These are phyloP conservation scores for Hebeloma cylindrosporum DNA, from an alignment of 768 basidiomycete genomes.

Conservation along the genomic window DNA sequence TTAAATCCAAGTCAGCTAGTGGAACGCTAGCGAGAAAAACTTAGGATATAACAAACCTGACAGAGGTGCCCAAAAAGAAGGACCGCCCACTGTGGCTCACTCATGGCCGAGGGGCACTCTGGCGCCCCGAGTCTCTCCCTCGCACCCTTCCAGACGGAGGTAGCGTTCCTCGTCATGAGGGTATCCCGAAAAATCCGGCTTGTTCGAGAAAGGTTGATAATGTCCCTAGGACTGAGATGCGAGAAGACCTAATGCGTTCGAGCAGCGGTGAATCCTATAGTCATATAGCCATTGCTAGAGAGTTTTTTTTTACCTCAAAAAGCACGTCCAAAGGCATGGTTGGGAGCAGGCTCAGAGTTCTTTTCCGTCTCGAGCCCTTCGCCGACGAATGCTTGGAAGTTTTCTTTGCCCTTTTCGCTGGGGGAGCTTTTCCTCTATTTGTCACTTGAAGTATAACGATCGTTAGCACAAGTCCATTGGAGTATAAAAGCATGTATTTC, in stretches of 20 bases:
- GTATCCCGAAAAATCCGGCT: conserved; percentile 18
- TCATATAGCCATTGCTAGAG: too few relatives aligned
- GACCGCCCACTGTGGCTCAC: conserved; percentile 22
- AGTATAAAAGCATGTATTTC: too few relatives aligned
- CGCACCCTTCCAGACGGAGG: conserved; percentile 23
- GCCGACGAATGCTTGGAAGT: too few relatives aligned
- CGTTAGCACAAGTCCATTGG: too few relatives aligned
- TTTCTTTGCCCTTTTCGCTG: too few relatives aligned
- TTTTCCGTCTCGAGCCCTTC: too few relatives aligned
- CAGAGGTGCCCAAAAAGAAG: too few relatives aligned
- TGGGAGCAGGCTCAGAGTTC: conserved; percentile 8
- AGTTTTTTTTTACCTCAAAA: conserved; percentile 10
- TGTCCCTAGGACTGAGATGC: conserved; percentile 17
- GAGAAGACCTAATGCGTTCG: conserved; percentile 25
- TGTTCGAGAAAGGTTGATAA: conserved; percentile 19
- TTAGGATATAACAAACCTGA: too few relatives aligned
- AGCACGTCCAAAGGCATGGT: conserved; percentile 23
- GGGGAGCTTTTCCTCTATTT: too few relatives aligned
- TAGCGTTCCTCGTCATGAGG: conserved; percentile 12
- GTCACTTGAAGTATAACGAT: too few relatives aligned
- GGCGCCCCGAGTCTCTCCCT: conserved; percentile 15
- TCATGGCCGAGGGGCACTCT: conserved; percentile 16
- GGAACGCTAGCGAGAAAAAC: too few relatives aligned
- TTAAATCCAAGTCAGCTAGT: conserved; percentile 5
- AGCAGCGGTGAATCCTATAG: too few relatives aligned